Conservation (phyloP, 192 early-diverging fungal species). For the Geranomyces michiganensis region DNA sequence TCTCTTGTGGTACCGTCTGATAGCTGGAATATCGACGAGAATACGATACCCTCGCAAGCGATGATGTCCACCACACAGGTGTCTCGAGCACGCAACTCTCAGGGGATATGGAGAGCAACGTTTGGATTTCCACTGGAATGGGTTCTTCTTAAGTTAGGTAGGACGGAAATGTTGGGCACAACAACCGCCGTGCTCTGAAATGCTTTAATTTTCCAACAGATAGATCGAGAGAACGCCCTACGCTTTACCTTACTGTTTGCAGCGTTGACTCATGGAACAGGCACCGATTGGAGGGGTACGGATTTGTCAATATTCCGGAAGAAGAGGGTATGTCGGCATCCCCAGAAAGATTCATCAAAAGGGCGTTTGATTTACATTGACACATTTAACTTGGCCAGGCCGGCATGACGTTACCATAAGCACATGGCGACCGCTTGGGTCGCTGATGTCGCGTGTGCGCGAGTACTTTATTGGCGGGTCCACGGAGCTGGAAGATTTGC, state of each 20-base stretch:
- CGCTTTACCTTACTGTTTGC: slow-evolving; percentile 41
- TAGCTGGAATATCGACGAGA: neutral
- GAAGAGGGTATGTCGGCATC: slow-evolving; percentile 29
- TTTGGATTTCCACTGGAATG: slow-evolving; percentile 10
- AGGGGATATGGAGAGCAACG: neutral
- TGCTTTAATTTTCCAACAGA: too few relatives aligned
- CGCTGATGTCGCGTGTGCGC: slow-evolving; percentile 24
- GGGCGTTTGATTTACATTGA: neutral
- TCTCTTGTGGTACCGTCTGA: slow-evolving; percentile 4
- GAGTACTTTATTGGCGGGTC: slow-evolving; percentile 45
- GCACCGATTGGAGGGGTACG: slow-evolving; percentile 43
- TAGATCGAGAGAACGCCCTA: slow-evolving; percentile 30
- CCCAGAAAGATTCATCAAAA: neutral
- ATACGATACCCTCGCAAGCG: neutral
- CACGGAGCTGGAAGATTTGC: slow-evolving; percentile 40
- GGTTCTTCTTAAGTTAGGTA: neutral
- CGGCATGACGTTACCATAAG: slow-evolving; percentile 24
- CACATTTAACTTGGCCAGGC: slow-evolving; percentile 20
- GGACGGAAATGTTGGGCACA: neutral
- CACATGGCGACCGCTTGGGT: slow-evolving; percentile 44
- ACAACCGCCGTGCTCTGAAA: too few relatives aligned
- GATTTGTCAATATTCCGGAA: slow-evolving; percentile 38
- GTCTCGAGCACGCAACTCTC: neutral
- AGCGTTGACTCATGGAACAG: slow-evolving; percentile 48
- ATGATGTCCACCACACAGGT: slow-evolving; percentile 12